Evolutionary conservation across 2,329 filamentous ascomycete genomes (phyloP).

Genomic region (Emmonsiellopsis sp.): DNA sequence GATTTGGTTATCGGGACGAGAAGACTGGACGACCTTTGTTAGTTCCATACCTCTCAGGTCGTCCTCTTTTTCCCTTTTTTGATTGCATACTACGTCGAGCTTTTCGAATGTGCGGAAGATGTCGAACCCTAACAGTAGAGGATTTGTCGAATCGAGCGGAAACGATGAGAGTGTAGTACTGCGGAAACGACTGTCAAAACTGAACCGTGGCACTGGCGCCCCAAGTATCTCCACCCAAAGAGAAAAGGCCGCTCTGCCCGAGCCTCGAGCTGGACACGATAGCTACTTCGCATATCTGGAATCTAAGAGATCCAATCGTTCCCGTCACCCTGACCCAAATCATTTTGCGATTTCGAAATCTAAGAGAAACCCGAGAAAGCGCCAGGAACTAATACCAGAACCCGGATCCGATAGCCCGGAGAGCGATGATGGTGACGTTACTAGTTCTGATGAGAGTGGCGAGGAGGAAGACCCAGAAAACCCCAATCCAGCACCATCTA

Average conservation of each 20-base stretch:
- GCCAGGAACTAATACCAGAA: not conserved
- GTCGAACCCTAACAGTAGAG: not conserved
- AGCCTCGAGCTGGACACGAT: not conserved
- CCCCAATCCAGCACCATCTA: not conserved
- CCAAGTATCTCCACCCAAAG: not conserved
- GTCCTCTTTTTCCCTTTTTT: not conserved
- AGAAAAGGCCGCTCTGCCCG: not conserved
- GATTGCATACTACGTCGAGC: not conserved
- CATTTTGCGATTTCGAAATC: too few relatives aligned
- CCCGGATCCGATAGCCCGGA: not conserved
- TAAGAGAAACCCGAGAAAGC: not conserved
- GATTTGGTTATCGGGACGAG: too few relatives aligned
- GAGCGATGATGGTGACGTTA: constrained; percentile 7
- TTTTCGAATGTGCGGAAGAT: not conserved
- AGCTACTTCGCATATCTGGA: not conserved
- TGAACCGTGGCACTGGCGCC: not conserved
- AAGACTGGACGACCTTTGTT: too few relatives aligned
- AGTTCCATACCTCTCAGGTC: too few relatives aligned
- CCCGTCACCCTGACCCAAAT: too few relatives aligned
- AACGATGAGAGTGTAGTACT: not conserved
- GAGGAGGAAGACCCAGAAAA: constrained; percentile 2
- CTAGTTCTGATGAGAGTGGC: not conserved
- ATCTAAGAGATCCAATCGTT: not conserved
- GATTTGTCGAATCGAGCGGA: not conserved
- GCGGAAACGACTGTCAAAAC: not conserved